These are phyloP conservation scores for Pittosporum tobira DNA, from an alignment of 129 eudicot species.

Conservation along the genomic window DNA sequence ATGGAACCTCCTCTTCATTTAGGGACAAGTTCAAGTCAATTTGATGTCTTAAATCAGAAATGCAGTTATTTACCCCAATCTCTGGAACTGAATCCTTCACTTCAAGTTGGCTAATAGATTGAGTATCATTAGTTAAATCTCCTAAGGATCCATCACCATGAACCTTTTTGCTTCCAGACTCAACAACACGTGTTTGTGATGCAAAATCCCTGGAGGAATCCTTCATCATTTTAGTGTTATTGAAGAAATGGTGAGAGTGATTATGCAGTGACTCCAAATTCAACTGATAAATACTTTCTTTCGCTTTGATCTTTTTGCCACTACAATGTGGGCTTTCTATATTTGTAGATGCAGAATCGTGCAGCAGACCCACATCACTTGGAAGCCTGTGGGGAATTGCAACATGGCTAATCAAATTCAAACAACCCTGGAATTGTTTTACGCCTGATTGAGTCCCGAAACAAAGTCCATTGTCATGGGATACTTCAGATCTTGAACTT, in stretches of 20 bases:
- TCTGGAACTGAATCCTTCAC: slow-evolving; percentile 17
- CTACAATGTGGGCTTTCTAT: slow-evolving; percentile 18
- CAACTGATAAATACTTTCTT: slow-evolving; percentile 38
- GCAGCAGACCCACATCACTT: background rate
- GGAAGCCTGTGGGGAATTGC: background rate
- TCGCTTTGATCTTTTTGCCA: slow-evolving; percentile 24
- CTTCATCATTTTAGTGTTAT: slow-evolving; percentile 24
- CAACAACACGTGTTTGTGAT: slow-evolving; percentile 3
- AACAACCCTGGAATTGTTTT: slow-evolving; percentile 8
- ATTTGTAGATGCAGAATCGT: slow-evolving; percentile 9
- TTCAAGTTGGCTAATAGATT: slow-evolving; percentile 8
- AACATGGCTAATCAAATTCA: slow-evolving; percentile 11
- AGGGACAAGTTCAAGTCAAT: slow-evolving; percentile 62
- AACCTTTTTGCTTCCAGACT: slow-evolving; percentile 18
- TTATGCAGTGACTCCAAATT: slow-evolving; percentile 57
- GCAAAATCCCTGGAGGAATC: slow-evolving; percentile 8
- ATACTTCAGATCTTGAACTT: slow-evolving; percentile 4
- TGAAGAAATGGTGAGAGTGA: slow-evolving; percentile 50
- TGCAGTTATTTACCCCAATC: slow-evolving; percentile 16
- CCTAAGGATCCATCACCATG: background rate
- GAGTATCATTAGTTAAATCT: background rate
- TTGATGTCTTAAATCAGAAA: slow-evolving; percentile 27
- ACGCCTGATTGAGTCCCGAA: background rate
- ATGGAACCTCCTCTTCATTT: slow-evolving; percentile 45
- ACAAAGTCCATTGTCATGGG: slow-evolving; percentile 9